Base-by-base conservation (phyloP, 176 grass and related monocot genomes). In the Leersia perrieri region DNA sequence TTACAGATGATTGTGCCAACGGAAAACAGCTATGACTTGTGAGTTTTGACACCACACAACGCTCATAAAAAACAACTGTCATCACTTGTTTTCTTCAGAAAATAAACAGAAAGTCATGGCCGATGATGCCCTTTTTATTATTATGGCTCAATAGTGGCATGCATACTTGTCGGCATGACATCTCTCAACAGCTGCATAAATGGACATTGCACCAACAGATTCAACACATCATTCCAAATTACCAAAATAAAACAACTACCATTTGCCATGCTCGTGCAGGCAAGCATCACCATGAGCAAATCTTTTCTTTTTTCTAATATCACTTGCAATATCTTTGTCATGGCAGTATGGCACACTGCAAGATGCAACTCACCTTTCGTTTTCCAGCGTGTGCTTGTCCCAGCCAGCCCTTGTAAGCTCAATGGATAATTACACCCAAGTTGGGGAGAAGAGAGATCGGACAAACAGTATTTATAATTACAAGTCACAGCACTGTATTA, bases 161-260 rank as follows among this genome's bases (percentile, higher is more conserved):
- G 51, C 16, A 40, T n/a, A 47, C 51, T 61, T 81, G 79, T 23
- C 51, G 14, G 45, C 51, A 73, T 82, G 68, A 34, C 57, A 14
- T 63, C 5, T 73, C 27, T 29, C n/a, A 9, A 29, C 7, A 49
- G 9, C 20, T 38, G 60, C n/a, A 74, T 65, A 55, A 66, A 6
- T 51, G 32, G 58, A 64, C 15, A 35, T 6, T 22, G 40, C 60
- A 83, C 39, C 70, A 35, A 22, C 40, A 53, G 15, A 27, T 35
- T 41, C 10, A 53, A 53, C 49, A 10, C 10, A 42, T 61, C 66
- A 31, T 11, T n/a, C 53, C 1, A 23, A 40, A 61, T 11, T 25
- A 70, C 51, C 15, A n/a, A 68, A 39, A 11, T n/a, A 3, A 5
- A 58, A 58, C 22, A 58, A 58, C 53, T 58, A 11, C n/a, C 9